phyloP scores from a whole-genome alignment of 164 flowering plant genomes.

The Stephania cephalantha region DNA sequence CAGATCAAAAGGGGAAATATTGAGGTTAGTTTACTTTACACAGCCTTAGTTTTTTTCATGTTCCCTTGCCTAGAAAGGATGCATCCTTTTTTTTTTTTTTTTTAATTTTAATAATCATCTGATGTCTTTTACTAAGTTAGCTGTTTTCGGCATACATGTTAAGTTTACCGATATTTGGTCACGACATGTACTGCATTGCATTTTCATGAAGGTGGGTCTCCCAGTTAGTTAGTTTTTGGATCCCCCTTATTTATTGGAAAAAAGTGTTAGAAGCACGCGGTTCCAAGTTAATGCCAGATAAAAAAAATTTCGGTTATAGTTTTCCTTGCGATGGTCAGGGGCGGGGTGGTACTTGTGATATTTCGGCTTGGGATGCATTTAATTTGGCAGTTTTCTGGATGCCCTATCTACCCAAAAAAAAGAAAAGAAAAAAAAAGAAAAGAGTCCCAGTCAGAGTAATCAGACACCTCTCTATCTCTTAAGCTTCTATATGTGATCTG shows the following conservation, averaged over 20 bases:
- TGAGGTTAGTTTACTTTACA: conserved; percentile 37
- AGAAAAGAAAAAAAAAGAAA: no score
- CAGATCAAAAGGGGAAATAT: conserved; percentile 74
- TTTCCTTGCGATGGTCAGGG: no score
- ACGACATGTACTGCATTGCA: background rate
- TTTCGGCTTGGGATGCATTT: no score
- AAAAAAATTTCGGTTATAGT: no score
- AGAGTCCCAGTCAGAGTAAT: background rate
- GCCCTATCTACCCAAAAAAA: no score
- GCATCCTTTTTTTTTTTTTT: background rate
- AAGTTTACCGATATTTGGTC: background rate
- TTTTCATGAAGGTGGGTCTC: background rate
- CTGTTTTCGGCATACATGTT: background rate
- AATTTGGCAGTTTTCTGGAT: no score
- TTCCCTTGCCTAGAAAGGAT: no score
- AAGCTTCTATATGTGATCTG: background rate
- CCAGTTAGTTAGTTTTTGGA: background rate
- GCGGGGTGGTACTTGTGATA: no score
- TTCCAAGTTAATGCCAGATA: no score
- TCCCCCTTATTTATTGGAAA: background rate
- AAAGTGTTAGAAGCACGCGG: no score
- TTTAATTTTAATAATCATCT: background rate
- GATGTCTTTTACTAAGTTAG: background rate
- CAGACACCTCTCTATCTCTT: background rate
- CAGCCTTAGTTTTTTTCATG: no score